phyloP scores from a whole-genome alignment of 257 asterid species.

The Leptodermis oblonga region DNA sequence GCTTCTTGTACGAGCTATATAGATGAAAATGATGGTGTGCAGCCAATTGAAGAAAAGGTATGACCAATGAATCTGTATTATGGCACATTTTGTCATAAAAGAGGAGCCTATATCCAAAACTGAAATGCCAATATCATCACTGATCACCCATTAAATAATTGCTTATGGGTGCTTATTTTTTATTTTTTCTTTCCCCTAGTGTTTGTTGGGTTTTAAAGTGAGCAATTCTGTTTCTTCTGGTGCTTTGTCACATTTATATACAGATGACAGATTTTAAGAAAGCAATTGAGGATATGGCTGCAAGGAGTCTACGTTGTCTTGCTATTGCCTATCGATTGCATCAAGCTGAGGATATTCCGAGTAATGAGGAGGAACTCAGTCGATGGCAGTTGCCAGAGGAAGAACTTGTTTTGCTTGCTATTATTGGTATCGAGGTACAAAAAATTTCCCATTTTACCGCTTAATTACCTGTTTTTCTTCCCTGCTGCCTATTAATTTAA shows the following conservation, averaged over 20 bases:
- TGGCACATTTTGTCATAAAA: background rate
- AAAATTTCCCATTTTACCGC: background rate
- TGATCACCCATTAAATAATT: background rate
- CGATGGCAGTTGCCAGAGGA: slow-evolving; percentile 82
- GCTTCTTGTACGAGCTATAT: slow-evolving; percentile 64
- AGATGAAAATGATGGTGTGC: slow-evolving; percentile 55
- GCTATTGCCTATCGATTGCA: slow-evolving; percentile 66
- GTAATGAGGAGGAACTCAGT: slow-evolving; percentile 57
- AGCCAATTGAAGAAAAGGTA: slow-evolving; percentile 67
- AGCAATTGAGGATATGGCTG: slow-evolving; percentile 84
- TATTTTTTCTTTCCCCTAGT: too few species aligned
- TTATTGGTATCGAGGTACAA: slow-evolving; percentile 86
- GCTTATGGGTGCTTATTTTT: background rate
- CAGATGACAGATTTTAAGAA: slow-evolving; percentile 52
- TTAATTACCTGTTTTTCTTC: background rate
- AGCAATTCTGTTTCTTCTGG: background rate
- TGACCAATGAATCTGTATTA: slow-evolving; percentile 5
- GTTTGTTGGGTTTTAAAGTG: background rate
- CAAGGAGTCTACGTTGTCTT: slow-evolving; percentile 83
- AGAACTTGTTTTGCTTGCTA: slow-evolving; percentile 75
- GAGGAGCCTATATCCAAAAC: background rate
- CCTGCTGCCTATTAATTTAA: background rate
- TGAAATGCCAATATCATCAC: background rate
- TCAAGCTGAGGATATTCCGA: slow-evolving; percentile 55
- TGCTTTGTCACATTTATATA: slow-evolving; percentile 1